These are phyloP conservation scores for Hypomontagnella submonticulosa DNA, from an alignment of 495 filamentous ascomycete genomes.

Conservation along the genomic window DNA sequence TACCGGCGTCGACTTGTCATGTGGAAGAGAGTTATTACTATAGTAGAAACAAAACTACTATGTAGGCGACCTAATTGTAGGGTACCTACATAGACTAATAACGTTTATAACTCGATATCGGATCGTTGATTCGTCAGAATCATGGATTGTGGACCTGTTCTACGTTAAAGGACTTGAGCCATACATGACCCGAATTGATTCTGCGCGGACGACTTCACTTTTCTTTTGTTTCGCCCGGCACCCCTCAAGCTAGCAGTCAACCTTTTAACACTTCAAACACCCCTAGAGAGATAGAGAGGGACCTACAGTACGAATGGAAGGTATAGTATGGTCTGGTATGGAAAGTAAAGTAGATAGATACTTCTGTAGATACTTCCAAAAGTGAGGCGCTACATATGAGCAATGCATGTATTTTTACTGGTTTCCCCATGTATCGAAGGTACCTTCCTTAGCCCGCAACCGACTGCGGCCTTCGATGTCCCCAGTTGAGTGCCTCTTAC, in stretches of 20 bases:
- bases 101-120: conserved; percentile 16
- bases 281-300: not conserved
- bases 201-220: conserved; percentile 26
- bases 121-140: conserved; percentile 26
- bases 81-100: conserved; percentile 38
- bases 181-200: conserved; percentile 21
- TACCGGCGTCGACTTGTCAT: conserved; percentile 13
- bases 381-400: too few relatives aligned
- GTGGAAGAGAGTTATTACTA: conserved; percentile 15
- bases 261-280: too few relatives aligned
- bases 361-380: not conserved
- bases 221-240: conserved; percentile 20
- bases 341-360: not conserved
- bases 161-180: conserved; percentile 2
- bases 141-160: conserved; percentile 3
- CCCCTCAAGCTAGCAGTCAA: too few relatives aligned
- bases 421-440: not conserved
- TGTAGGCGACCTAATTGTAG: conserved; percentile 26
- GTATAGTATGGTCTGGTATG: not conserved
- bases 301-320: conserved; percentile 6
- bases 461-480: conserved; percentile 38
- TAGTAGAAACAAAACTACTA: too few relatives aligned
- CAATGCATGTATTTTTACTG: too few relatives aligned
- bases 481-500: conserved; percentile 16
- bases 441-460: conserved; percentile 32